Evolutionary conservation across 2,329 filamentous ascomycete species (phyloP).

Genomic region (Phialocephala sp.): DNA sequence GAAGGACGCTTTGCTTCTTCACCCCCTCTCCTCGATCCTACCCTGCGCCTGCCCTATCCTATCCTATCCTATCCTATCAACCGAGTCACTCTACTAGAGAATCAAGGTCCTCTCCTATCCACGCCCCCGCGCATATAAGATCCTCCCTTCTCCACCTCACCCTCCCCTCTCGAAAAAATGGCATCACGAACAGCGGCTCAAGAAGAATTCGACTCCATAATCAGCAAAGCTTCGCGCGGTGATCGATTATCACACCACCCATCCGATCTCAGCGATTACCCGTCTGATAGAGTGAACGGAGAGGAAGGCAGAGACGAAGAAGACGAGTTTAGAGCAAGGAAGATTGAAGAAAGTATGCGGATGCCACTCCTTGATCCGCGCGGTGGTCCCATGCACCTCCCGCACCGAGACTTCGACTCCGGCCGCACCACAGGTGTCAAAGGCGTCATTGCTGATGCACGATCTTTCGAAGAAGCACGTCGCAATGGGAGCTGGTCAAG

Average conservation of each 20-base stretch:
- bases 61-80: background rate
- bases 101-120: background rate
- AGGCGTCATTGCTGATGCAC: conserved; percentile 84
- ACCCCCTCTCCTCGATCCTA: background rate
- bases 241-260: conserved; percentile 47
- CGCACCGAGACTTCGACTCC: conserved; percentile 66
- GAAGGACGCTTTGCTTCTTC: conserved; percentile 2
- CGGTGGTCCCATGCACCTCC: conserved; percentile 58
- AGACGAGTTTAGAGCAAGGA: conserved; percentile 38
- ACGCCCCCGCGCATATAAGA: conserved; percentile 23
- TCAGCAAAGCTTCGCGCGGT: conserved; percentile 58
- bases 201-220: conserved; percentile 69
- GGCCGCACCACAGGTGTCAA: conserved; percentile 81
- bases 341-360: conserved; percentile 69
- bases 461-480: conserved; percentile 74
- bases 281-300: conserved; percentile 49
- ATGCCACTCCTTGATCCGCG: conserved; percentile 62
- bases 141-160: conserved; percentile 28
- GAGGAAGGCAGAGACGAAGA: conserved; percentile 63
- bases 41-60: background rate
- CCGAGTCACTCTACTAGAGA: background rate
- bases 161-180: conserved; percentile 32
- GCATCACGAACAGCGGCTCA: conserved; percentile 60
- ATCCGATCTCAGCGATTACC: conserved; percentile 63
- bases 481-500: conserved; percentile 43